A percentile compares a stretch with the other conserved stretches of the same genome.
Evolutionary conservation across 768 basidiomycete genomes (phyloP).

Genomic region (Paxillus ammoniavirescens): DNA sequence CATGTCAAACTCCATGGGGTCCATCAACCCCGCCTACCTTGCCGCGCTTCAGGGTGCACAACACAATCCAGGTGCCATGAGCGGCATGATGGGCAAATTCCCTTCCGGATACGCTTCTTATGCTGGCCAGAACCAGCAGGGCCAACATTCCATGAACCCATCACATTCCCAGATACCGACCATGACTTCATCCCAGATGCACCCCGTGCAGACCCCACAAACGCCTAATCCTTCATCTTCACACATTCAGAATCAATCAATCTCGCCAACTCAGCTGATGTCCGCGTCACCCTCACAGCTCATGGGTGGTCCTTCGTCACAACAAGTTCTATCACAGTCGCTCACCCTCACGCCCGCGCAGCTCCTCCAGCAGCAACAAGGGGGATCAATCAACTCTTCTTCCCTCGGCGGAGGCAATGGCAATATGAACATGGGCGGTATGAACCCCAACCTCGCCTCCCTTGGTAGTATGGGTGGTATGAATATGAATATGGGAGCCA

Average conservation of each 20-base stretch:
- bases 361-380: slow-evolving; percentile 35
- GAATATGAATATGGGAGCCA: slow-evolving; percentile 20
- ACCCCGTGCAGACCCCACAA: slow-evolving; percentile 3
- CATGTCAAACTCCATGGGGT: slow-evolving; percentile 7
- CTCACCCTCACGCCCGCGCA: slow-evolving; percentile 37
- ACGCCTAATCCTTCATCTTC: slow-evolving; percentile 4
- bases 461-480: slow-evolving; percentile 18
- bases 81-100: slow-evolving; percentile 13
- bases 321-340: slow-evolving; percentile 13
- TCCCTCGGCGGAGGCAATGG: slow-evolving; percentile 3
- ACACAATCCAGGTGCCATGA: slow-evolving; percentile 3
- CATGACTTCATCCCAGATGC: slow-evolving; percentile 7
- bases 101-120: slow-evolving; percentile 13
- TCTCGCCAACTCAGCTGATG: slow-evolving; percentile 22
- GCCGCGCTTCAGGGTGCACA: slow-evolving; percentile 28
- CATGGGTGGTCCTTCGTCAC: slow-evolving; percentile 12
- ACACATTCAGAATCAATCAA: slow-evolving; percentile 17
- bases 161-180: slow-evolving; percentile 16
- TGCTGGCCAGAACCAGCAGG: slow-evolving; percentile 15
- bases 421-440: slow-evolving; percentile 7
- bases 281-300: slow-evolving; percentile 22
- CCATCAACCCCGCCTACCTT: slow-evolving; percentile 35
- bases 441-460: slow-evolving; percentile 27
- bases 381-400: slow-evolving; percentile 8
- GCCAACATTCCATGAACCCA: slow-evolving; percentile 11